These are phyloP conservation scores for Umbelopsis ramanniana DNA, from an alignment of 192 early-diverging fungal genomes.

Conservation along the genomic window DNA sequence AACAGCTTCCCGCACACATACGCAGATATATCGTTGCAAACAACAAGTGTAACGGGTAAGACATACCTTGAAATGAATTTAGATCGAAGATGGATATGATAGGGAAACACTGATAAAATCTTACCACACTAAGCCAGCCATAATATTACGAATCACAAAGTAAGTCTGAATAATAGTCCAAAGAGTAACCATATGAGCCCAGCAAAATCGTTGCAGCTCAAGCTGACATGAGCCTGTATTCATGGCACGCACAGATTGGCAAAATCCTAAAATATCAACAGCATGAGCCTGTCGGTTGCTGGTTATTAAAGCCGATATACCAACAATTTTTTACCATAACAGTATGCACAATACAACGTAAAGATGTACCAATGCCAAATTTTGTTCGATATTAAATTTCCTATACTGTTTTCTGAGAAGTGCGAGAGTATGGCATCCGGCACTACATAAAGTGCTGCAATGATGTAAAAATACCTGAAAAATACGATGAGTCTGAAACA, in stretches of 20 bases:
- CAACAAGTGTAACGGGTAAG: slow-evolving; percentile 26
- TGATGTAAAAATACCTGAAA: neutral
- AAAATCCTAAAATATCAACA: neutral
- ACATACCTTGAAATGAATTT: slow-evolving; percentile 25
- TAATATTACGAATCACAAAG: slow-evolving; percentile 10
- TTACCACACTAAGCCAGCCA: slow-evolving; percentile 23
- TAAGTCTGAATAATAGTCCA: slow-evolving; percentile 2
- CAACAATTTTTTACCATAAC: neutral
- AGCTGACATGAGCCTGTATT: neutral
- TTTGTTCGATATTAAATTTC: neutral
- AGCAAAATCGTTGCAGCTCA: slow-evolving; percentile 16
- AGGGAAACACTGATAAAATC: no score
- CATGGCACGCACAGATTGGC: neutral
- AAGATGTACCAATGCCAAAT: neutral
- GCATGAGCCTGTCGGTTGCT: neutral
- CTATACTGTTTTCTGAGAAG: neutral
- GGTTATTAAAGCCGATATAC: neutral
- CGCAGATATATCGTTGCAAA: slow-evolving; percentile 31
- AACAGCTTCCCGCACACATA: slow-evolving; percentile 25
- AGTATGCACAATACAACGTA: neutral
- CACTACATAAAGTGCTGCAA: neutral
- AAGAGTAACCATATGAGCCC: slow-evolving; percentile 17
- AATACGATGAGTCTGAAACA: neutral
- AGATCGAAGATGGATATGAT: no score
- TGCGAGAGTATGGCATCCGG: neutral